phyloP scores from a whole-genome alignment of 306 rosid genomes.

The Hylodesmum podocarpum region DNA sequence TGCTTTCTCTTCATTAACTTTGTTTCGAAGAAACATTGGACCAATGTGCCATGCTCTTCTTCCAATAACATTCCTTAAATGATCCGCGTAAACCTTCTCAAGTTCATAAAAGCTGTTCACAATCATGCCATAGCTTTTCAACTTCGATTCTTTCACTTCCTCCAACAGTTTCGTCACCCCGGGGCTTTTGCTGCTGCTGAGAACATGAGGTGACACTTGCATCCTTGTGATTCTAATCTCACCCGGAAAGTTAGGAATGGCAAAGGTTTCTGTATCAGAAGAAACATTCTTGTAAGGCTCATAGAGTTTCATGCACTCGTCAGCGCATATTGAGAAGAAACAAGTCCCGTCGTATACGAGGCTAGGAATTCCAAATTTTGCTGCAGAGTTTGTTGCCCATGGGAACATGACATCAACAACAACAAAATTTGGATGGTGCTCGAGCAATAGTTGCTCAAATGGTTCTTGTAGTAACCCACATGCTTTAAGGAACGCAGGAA shows the following conservation, averaged over 20 bases:
- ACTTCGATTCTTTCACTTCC: not conserved
- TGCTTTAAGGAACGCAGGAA: not conserved
- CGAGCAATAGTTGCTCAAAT: slow-evolving; percentile 7
- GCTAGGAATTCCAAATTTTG: slow-evolving; percentile 28
- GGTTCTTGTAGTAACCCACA: slow-evolving; percentile 21
- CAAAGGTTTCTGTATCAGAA: slow-evolving; percentile 38
- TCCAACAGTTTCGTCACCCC: slow-evolving; percentile 25
- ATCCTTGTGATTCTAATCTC: slow-evolving; percentile 34
- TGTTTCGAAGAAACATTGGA: slow-evolving; percentile 44
- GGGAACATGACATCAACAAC: slow-evolving; percentile 31
- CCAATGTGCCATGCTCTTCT: slow-evolving; percentile 63
- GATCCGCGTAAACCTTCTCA: slow-evolving; percentile 48
- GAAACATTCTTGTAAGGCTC: slow-evolving; percentile 38
- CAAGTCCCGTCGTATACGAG: slow-evolving; percentile 33
- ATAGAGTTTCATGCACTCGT: not conserved
- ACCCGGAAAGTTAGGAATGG: slow-evolving; percentile 31
- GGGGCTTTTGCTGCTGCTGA: not conserved
- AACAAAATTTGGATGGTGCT: slow-evolving; percentile 17
- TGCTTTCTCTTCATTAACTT: not conserved
- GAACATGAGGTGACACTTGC: not conserved
- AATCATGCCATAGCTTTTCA: slow-evolving; percentile 48
- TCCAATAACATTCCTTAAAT: slow-evolving; percentile 36
- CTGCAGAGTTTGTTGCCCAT: slow-evolving; percentile 12
- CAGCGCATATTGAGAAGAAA: slow-evolving; percentile 34
- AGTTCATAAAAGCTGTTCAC: slow-evolving; percentile 63